Evolutionary conservation across 768 basidiomycete species (phyloP).

Genomic region (Hebeloma cylindrosporum): DNA sequence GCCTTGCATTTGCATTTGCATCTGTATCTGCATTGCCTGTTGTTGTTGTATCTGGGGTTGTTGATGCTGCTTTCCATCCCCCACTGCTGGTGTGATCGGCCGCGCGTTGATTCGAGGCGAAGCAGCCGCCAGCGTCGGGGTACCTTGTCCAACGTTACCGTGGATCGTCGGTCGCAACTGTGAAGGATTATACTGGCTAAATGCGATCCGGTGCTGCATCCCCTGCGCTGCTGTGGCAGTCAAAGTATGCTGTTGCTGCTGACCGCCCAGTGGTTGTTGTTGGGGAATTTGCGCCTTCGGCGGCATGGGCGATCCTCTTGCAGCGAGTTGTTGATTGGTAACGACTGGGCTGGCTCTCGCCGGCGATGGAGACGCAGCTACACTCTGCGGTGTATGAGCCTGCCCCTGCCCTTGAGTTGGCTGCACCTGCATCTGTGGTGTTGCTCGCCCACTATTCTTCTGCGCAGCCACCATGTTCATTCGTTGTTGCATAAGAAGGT

Average conservation of each 20-base stretch:
- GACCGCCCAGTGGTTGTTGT: conserved; percentile 18
- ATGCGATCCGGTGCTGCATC: conserved; percentile 13
- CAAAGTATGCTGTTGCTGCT: conserved; percentile 8
- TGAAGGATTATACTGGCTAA: conserved; percentile 34
- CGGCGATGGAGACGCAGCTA: conserved; percentile 23
- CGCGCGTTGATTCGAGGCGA: conserved; percentile 19
- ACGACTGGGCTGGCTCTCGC: conserved; percentile 39
- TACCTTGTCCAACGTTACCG: conserved; percentile 13
- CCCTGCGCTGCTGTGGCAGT: conserved; percentile 12
- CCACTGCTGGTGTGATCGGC: conserved; percentile 19
- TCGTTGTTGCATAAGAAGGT: conserved; percentile 18
- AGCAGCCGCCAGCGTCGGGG: conserved; percentile 18
- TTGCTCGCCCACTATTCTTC: conserved; percentile 20
- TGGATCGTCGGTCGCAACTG: conserved; percentile 32
- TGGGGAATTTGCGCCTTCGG: conserved; percentile 3
- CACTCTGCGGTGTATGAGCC: conserved; percentile 7
- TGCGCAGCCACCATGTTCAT: conserved; percentile 14
- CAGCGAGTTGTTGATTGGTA: conserved; percentile 30
- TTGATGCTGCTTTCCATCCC: conserved; percentile 17
- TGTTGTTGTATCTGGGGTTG: conserved; percentile 27
- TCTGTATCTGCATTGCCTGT: conserved; percentile 24
- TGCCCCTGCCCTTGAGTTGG: conserved; percentile 24
- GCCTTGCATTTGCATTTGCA: conserved; percentile 8
- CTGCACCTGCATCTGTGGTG: conserved; percentile 20
- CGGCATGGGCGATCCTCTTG: conserved; percentile 9